Evolutionary conservation across 306 rosid genomes (phyloP).

Genomic region (Castanospermum australe): DNA sequence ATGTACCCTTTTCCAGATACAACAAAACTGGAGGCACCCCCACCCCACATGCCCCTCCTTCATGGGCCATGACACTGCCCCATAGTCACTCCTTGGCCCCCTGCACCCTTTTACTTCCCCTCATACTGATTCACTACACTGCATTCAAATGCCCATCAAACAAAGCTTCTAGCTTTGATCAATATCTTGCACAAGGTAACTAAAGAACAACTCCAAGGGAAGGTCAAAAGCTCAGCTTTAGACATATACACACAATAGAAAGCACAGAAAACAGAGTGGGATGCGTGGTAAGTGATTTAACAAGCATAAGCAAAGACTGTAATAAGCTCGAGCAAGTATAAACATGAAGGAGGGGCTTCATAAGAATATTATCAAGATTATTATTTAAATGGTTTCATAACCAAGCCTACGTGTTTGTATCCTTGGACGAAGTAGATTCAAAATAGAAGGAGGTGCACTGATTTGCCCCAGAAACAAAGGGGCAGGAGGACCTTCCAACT

Average conservation of each 20-base stretch:
- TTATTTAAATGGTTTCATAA: too few relatives aligned
- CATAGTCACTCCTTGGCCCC: not conserved
- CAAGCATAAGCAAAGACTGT: not conserved
- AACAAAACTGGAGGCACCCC: too few relatives aligned
- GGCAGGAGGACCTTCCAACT: not conserved
- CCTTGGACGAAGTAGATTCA: too few relatives aligned
- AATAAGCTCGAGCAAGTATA: too few relatives aligned
- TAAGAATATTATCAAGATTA: too few relatives aligned
- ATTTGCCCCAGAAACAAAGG: not conserved
- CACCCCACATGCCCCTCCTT: too few relatives aligned
- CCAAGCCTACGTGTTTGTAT: too few relatives aligned
- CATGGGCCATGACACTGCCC: too few relatives aligned
- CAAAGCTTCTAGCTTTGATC: not conserved
- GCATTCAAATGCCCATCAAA: not conserved
- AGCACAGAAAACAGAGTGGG: not conserved
- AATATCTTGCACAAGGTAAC: not conserved
- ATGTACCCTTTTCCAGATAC: too few relatives aligned
- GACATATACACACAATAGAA: not conserved
- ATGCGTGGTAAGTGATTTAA: not conserved
- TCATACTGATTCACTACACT: not conserved
- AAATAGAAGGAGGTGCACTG: not conserved
- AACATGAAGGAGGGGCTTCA: too few relatives aligned
- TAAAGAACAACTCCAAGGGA: not conserved
- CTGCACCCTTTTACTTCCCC: not conserved
- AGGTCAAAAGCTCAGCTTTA: not conserved